Evolutionary conservation across 495 filamentous ascomycete species (phyloP), one percentile per base, ranked within the genome.

Genomic region (Penicillium soppii): DNA sequence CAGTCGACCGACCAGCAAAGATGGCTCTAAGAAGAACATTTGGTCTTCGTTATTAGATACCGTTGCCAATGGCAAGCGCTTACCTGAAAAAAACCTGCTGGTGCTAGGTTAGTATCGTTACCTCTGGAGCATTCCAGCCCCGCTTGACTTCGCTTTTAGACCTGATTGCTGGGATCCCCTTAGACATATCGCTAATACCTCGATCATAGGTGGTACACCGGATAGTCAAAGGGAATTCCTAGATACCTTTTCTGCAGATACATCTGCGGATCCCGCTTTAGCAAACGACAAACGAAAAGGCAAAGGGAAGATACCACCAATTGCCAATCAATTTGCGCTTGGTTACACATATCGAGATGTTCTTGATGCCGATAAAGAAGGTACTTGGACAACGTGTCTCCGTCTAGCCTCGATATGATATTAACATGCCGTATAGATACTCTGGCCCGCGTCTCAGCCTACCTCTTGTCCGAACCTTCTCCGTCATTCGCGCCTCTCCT

Each of bases 261-360:
- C 81, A 5, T 72, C 76, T 9, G 53, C 56, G 4, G 73, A 72
- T 46, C 67, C 72, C 7, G 66, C 68, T 66, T 72, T 67, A 72
- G 80, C 73, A 54, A 80, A 74, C 67, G 81, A 82, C 42, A 75
- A 82, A 38, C 77, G 81, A 33, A 83, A 81, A 48, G 79, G 74
- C 10, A 83, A 80, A 47, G 79, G 75, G n/a, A 83, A 81, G 52
- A 76, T 75, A 46, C 87, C 91, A 2, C 90, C 91, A 29, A 80
- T 96, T 60, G 92, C 92, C 36, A 97, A 97, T 63, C 86, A 87
- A 51, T 96, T 95, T 67, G 92, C 92, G 9, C 71, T 97, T 46
- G 92, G 92, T 40, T 97, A 97, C 68, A 95, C 92, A 42, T 97
- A 96, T 67, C 87, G 90, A 63, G 91, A 97, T 73, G 90, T 97